A percentile compares a stretch with the other conserved stretches of the same genome.
These are phyloP conservation scores for Coprinopsis strossmayeri DNA, from an alignment of 768 basidiomycete species.

Conservation along the genomic window DNA sequence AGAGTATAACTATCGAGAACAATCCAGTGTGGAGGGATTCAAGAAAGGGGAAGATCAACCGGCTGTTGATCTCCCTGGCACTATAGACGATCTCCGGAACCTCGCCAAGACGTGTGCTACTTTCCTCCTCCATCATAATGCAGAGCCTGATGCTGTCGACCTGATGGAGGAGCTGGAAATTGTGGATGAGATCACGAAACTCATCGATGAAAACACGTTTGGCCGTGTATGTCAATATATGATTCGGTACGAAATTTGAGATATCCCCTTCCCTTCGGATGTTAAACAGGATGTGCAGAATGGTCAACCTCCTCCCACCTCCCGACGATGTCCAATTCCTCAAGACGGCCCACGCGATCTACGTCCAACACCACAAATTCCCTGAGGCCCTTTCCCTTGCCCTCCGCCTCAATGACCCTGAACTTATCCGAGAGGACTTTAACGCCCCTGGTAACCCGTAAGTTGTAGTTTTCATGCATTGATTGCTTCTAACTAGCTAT, in stretches of 20 bases:
- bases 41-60: slow-evolving; percentile 1
- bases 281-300: slow-evolving; percentile 35
- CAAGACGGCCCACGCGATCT: slow-evolving; percentile 81
- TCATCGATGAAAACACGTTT: slow-evolving; percentile 87
- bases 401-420: slow-evolving; percentile 74
- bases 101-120: slow-evolving; percentile 81
- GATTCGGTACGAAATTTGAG: slow-evolving; percentile 57
- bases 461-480: slow-evolving; percentile 22
- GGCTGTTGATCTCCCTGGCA: slow-evolving; percentile 40
- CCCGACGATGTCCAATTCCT: slow-evolving; percentile 92
- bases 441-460: slow-evolving; percentile 84
- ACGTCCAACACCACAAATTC: slow-evolving; percentile 79
- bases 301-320: slow-evolving; percentile 84
- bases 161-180: slow-evolving; percentile 90
- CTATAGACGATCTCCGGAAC: slow-evolving; percentile 65
- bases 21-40: slow-evolving; percentile 25
- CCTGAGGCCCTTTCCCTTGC: slow-evolving; percentile 88
- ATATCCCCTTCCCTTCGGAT: not conserved
- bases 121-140: slow-evolving; percentile 90
- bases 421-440: slow-evolving; percentile 82
- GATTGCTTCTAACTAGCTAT: not conserved
- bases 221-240: slow-evolving; percentile 92
- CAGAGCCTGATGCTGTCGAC: slow-evolving; percentile 97
- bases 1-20: slow-evolving; percentile 73
- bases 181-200: slow-evolving; percentile 64